Conservation (phyloP, 139 green algal species). For the Chlamydomonas schloesseri region DNA sequence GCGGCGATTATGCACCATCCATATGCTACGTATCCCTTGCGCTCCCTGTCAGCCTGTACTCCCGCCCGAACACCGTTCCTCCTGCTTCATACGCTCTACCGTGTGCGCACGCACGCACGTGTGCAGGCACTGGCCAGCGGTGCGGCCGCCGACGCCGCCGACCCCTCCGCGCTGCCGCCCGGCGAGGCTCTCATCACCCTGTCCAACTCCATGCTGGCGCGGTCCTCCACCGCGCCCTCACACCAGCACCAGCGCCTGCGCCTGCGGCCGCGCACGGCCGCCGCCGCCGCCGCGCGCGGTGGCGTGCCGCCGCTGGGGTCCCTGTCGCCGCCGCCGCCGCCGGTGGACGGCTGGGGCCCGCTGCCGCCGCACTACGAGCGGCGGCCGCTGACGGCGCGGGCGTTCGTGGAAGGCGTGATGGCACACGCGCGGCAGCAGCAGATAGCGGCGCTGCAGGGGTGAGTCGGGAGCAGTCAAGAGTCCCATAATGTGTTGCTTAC, state of each 20-base stretch:
- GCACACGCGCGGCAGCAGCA: constrained; percentile 18
- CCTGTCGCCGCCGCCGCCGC: not conserved
- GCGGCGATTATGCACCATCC: too few relatives aligned
- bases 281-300: too few relatives aligned
- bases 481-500: too few relatives aligned
- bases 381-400: constrained; percentile 34
- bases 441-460: constrained; percentile 24
- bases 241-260: not conserved
- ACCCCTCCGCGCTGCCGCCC: constrained; percentile 6
- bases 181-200: constrained; percentile 9
- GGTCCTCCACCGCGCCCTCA: not conserved
- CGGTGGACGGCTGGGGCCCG: not conserved
- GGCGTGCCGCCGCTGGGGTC: not conserved
- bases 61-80: too few relatives aligned
- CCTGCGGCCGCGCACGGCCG: not conserved
- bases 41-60: too few relatives aligned
- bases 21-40: too few relatives aligned
- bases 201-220: constrained; percentile 3
- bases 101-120: too few relatives aligned
- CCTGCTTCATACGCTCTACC: too few relatives aligned
- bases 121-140: not conserved
- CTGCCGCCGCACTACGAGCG: constrained; percentile 13
- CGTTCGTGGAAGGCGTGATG: constrained; percentile 43
- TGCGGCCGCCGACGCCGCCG: not conserved
- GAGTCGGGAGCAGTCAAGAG: not conserved